Evolutionary conservation across 148 eudicot species (phyloP).

Genomic region (Rhododendron ferrugineum): DNA sequence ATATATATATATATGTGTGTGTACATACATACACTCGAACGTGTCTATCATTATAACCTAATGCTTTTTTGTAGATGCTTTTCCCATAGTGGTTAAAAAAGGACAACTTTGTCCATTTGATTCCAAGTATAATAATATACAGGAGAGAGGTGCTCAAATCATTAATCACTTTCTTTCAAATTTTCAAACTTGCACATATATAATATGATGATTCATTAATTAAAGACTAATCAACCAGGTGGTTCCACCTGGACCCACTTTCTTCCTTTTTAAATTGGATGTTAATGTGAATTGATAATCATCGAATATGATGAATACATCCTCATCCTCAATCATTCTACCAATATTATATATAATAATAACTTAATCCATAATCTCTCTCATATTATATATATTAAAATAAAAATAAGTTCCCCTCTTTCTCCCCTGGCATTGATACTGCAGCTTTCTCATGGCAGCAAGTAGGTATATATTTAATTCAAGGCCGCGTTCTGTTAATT

Average conservation of each 20-base stretch:
- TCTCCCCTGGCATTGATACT: neutral
- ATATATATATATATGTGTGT: no score
- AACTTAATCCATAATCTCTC: neutral
- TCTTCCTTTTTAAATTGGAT: neutral
- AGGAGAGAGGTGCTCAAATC: slow-evolving; percentile 15
- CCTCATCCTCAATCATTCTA: slow-evolving; percentile 23
- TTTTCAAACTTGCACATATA: neutral
- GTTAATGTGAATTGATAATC: slow-evolving; percentile 17
- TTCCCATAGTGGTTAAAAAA: slow-evolving; percentile 7
- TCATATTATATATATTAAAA: neutral
- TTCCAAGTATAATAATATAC: neutral
- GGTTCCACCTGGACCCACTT: slow-evolving; percentile 37
- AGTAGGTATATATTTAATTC: neutral
- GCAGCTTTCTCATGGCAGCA: neutral
- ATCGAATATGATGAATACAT: slow-evolving; percentile 11
- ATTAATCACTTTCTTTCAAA: slow-evolving; percentile 5
- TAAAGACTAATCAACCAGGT: slow-evolving; percentile 18
- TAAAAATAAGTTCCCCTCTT: neutral
- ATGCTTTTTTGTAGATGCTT: slow-evolving; percentile 2
- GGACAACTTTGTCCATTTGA: slow-evolving; percentile 22
- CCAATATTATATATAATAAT: neutral
- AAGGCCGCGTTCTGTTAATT: no score
- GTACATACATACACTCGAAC: neutral
- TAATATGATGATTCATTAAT: neutral
- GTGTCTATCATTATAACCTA: neutral